A percentile compares a stretch with the other conserved stretches of the same genome.
Conservation (phyloP, 2,329 filamentous ascomycete genomes). For the Penicillium sp. region DNA sequence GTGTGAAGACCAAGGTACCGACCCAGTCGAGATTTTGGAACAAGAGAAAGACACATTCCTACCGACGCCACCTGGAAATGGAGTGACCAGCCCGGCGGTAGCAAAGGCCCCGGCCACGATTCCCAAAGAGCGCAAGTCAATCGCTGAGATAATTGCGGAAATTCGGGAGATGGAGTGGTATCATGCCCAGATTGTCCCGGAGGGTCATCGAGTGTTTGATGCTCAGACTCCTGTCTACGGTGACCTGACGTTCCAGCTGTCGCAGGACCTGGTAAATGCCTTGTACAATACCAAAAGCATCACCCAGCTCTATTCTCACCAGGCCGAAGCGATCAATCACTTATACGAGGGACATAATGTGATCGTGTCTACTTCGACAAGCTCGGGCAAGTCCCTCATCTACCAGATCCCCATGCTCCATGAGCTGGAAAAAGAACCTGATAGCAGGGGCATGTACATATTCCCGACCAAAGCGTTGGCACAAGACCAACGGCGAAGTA, state of each 20-base stretch:
- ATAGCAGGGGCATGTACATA: conserved; percentile 90
- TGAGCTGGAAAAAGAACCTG: conserved; percentile 72
- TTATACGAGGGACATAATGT: conserved; percentile 79
- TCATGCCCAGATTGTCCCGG: conserved; percentile 84
- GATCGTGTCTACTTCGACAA: conserved; percentile 91
- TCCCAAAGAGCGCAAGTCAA: conserved; percentile 72
- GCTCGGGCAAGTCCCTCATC: conserved; percentile 95
- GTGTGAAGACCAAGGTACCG: conserved; percentile 60
- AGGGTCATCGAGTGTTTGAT: conserved; percentile 88
- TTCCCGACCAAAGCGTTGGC: conserved; percentile 96
- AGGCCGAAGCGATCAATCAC: conserved; percentile 88
- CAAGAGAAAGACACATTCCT: conserved; percentile 60
- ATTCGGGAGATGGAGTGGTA: conserved; percentile 85
- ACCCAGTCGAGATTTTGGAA: conserved; percentile 66
- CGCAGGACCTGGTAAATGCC: conserved; percentile 91
- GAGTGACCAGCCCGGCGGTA: conserved; percentile 39
- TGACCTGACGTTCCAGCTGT: conserved; percentile 79
- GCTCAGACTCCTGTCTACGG: conserved; percentile 77
- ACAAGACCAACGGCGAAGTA: conserved; percentile 85
- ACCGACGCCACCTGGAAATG: conserved; percentile 55
- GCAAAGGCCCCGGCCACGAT: conserved; percentile 65
- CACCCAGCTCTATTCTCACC: conserved; percentile 81
- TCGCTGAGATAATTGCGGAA: conserved; percentile 81
- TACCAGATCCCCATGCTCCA: conserved; percentile 93
- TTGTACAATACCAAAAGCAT: conserved; percentile 90